phyloP scores from a whole-genome alignment of 495 filamentous ascomycete genomes.

The Cetradonia linearis region DNA sequence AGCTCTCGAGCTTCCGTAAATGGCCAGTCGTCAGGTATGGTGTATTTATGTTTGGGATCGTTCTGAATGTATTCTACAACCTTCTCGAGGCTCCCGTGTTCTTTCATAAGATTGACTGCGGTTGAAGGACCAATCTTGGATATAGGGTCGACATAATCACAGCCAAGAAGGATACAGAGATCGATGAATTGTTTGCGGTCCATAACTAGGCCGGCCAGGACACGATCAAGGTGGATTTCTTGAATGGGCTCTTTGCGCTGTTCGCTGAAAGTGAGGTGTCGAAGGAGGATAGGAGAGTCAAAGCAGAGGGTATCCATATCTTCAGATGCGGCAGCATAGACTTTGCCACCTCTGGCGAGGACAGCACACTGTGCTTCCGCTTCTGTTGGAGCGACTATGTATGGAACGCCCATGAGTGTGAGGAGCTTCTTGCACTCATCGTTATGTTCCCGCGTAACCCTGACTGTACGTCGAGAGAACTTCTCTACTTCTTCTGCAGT shows the following conservation, averaged over 20 bases:
- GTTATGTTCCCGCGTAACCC: conserved; percentile 94
- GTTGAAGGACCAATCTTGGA: conserved; percentile 87
- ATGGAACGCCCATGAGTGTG: conserved; percentile 92
- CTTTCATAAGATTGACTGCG: conserved; percentile 83
- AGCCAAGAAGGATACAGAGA: conserved; percentile 94
- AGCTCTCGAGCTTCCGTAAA: conserved; percentile 83
- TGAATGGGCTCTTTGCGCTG: conserved; percentile 95
- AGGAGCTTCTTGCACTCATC: conserved; percentile 83
- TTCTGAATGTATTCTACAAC: conserved; percentile 68
- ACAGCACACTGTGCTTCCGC: conserved; percentile 94
- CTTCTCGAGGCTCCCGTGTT: conserved; percentile 76
- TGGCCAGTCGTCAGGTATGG: conserved; percentile 85
- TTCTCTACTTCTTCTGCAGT: conserved; percentile 96
- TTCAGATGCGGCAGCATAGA: conserved; percentile 91
- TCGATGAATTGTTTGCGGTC: conserved; percentile 86
- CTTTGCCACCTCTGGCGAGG: conserved; percentile 83
- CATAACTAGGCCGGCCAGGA: conserved; percentile 76
- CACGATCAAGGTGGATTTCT: conserved; percentile 79
- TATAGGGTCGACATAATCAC: conserved; percentile 94
- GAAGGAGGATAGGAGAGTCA: conserved; percentile 76
- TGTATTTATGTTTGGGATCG: conserved; percentile 68
- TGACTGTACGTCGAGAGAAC: conserved; percentile 88
- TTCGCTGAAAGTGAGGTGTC: conserved; percentile 93
- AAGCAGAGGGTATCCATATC: conserved; percentile 99
- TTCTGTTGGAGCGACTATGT: conserved; percentile 89